Conservation (phyloP, 805 yeast genomes). For the Candida xyloterini region DNA sequence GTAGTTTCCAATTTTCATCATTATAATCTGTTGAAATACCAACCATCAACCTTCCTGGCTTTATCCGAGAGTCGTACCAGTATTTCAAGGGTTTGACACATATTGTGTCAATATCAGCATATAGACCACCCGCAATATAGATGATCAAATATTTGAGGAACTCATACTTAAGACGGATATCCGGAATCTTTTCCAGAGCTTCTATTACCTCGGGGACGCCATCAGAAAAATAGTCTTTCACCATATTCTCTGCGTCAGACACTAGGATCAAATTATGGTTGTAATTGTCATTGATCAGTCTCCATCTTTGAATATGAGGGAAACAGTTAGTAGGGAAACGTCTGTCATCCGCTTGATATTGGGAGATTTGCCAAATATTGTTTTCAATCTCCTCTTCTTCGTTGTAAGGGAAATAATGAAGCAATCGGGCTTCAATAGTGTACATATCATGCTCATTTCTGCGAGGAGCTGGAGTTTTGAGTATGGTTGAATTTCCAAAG, state of each 20-base stretch:
- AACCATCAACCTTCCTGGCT: constrained; percentile 25
- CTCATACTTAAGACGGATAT: constrained; percentile 47
- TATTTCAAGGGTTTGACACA: constrained; percentile 41
- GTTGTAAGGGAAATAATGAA: constrained; percentile 26
- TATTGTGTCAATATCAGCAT: constrained; percentile 53
- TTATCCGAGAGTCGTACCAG: constrained; percentile 28
- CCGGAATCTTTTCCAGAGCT: constrained; percentile 46
- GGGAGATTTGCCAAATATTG: constrained; percentile 33
- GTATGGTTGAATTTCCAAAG: constrained; percentile 1
- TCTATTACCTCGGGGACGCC: constrained; percentile 45
- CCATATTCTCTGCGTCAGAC: constrained; percentile 17
- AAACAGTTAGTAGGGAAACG: constrained; percentile 15
- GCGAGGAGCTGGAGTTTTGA: constrained; percentile 17
- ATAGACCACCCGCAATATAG: constrained; percentile 51
- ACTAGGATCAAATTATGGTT: constrained; percentile 22
- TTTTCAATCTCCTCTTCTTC: constrained; percentile 24
- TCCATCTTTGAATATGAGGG: constrained; percentile 24
- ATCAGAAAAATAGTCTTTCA: constrained; percentile 17
- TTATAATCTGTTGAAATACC: constrained; percentile 33
- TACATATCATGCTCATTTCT: constrained; percentile 22
- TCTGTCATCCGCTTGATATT: constrained; percentile 22
- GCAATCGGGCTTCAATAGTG: constrained; percentile 27
- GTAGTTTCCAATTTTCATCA: constrained; percentile 31
- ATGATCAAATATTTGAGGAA: constrained; percentile 50
- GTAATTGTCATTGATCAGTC: constrained; percentile 21